Evolutionary conservation across 2,329 filamentous ascomycete species (phyloP).

Genomic region (Xylaria arbuscula): DNA sequence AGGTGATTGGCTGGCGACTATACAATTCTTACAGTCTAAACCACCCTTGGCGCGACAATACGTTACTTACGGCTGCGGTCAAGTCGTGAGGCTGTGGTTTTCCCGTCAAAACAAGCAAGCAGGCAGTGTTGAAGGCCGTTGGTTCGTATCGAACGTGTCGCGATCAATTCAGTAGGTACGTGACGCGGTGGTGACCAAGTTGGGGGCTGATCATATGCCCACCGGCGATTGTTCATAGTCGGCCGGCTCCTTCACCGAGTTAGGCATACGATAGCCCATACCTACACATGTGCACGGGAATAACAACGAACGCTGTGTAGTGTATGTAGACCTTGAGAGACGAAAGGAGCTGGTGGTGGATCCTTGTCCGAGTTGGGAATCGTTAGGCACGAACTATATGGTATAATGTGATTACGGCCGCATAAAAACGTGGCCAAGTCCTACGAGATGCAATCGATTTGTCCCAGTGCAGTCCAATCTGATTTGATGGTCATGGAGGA

Average conservation of each 20-base stretch:
- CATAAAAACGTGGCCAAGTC: constrained; percentile 48
- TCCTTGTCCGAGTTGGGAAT: constrained; percentile 37
- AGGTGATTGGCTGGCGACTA: constrained; percentile 44
- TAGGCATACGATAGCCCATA: constrained; percentile 10
- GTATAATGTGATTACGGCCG: constrained; percentile 48
- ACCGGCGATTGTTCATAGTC: constrained; percentile 19
- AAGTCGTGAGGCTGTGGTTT: constrained; percentile 2
- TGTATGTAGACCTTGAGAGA: neutral
- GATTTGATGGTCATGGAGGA: constrained; percentile 41
- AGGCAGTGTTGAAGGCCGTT: constrained; percentile 1
- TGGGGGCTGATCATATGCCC: constrained; percentile 28
- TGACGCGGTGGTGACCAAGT: constrained; percentile 30
- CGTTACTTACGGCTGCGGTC: constrained; percentile 12
- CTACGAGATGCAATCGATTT: constrained; percentile 46
- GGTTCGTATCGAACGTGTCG: constrained; percentile 13
- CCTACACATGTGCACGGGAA: constrained; percentile 12
- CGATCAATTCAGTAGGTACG: constrained; percentile 21
- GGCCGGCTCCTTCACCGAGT: constrained; percentile 33
- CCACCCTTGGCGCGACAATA: constrained; percentile 25
- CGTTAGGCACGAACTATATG: constrained; percentile 47
- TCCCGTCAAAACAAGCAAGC: constrained; percentile 12
- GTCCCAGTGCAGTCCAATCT: constrained; percentile 46
- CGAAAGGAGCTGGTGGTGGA: constrained; percentile 29
- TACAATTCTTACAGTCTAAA: constrained; percentile 4
- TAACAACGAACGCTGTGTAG: neutral